Evolutionary conservation across 116 monocot genomes (phyloP), one percentile per base, ranked within the genome.

Genomic region (Trichopus zeylanicus): DNA sequence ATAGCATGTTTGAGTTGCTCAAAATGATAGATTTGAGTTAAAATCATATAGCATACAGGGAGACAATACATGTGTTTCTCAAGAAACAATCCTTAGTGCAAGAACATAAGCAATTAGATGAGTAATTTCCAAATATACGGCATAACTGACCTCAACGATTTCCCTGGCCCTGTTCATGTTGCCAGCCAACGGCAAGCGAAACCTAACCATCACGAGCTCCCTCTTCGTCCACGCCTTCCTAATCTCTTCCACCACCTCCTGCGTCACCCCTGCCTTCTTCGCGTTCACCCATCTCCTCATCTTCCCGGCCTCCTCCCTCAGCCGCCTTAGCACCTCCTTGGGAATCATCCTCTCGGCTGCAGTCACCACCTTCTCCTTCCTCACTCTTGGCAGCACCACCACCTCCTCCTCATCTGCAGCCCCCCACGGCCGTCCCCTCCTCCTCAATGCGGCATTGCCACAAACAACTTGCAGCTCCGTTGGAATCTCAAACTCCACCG

Each of bases 201-300:
- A 54, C 69, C 65, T 81, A 12, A 97, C 77, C 79, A 75, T 75
- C 0, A 69, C 89, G 1, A 97, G 81, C 72, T 87, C 90, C n/a
- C 63, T 26, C 46, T 51, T 69, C 75, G 47, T 74, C 87, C 95
- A 90, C 3, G 30, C 51, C 49, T 51, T 42, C 62, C 51, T 55
- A 16, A 90, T 81, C 62, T 79, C 87, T 21, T 87, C 82, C 51
- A 90, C 79, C 42, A 87, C 95, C 27, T 74, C 78, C 38, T 71
- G 48, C 20, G 90, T 95, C 27, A 95, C 64, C n/a, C 95, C 95
- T 1, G 90, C 83, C 63, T 90, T 97, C 76, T 83, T 90, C 2
- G 83, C 90, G 65, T 68, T 78, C 58, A 84, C 74, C 95, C 95
- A 97, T 31, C 46, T 65, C 64, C 26, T 73, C 64, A 87, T 63